Evolutionary conservation across 108 stramenopile genomes (phyloP), one percentile per base, ranked within the genome.

Genomic region (Discostella pseudostelligera): DNA sequence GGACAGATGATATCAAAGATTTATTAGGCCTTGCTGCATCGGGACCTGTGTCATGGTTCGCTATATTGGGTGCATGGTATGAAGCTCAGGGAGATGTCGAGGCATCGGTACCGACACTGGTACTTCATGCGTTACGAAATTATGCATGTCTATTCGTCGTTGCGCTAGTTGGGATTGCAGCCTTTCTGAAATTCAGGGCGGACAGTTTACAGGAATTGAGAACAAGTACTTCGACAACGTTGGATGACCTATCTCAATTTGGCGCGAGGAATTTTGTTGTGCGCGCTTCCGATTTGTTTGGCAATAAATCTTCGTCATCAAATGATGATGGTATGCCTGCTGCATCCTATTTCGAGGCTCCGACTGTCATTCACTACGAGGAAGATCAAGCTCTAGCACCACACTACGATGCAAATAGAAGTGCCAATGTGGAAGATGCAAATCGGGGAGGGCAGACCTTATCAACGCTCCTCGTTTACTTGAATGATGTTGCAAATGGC

Each of bases 371-470:
- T 45, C 65, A 74, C 46, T 92, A 92, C 67, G 86, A 88, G 74
- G 47, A 56, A 14, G 84, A 81, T 45, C 86, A 92, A 65, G 69
- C 70, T 4, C 59, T 92, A 43, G 85, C 87, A 0, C 87, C 87
- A 10, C 90, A 92, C 69, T 92, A 74, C 56, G 90, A 92, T 74
- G 87, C 87, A 10, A 87, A 87, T 68, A 74, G 83, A 44, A 84
- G 85, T 1, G 87, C 90, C 4, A 69, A 74, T 25, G 81, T 83
- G 16, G 87, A 92, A 77, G 85, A 86, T 71, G 83, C 70, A 29
- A 88, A 87, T 61, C 78, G 87, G 11, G 90, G 90, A 16, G 90
- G 90, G 17, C 90, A 92, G 59, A 88, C 87, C 6, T 65, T 92
- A 6, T 81, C 86, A 11, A 92, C 90, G 0, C 61, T 92, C 22